Evolutionary conservation across 2,329 filamentous ascomycete genomes (phyloP), one percentile per base, ranked within the genome.

Genomic region (Pseudopyrenochaeta lycopersici): DNA sequence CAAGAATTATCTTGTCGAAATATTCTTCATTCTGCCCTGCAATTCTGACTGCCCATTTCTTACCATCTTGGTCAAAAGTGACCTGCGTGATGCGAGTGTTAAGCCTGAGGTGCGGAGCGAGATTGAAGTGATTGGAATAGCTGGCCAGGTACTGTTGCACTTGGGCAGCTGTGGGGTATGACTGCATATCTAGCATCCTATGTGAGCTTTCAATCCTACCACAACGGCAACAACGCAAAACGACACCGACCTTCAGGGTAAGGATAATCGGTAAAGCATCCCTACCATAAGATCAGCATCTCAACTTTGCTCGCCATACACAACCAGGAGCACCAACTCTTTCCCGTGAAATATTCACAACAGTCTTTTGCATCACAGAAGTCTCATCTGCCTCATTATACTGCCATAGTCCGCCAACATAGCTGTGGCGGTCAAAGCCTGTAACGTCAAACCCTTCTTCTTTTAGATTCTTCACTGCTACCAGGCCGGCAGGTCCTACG

Each of bases 361-460:
- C 46, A 1, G 64, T 68, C 9, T 42, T 64, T 10, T 54, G 36
- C 27, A 67, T 42, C 2, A 68, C 64, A 9, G 64, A 67, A 0
- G 62, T 64, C 40, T 60, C 57, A n/a, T 67, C 58, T 29, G 60
- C 42, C 15, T 54, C 48, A 0, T 63, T 64, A 29, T 60, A 66
- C 21, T 64, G 58, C 66, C 64, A 68, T 12, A 67, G 27, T 2
- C 66, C 64, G n/a, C 64, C 61, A 10, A 67, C 39, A 33, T 66
- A 63, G 20, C 48, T 39, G 27, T 63, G 63, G 17, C 55, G 56
- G 27, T 68, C 63, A 35, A 66, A 67, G 3, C 58, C 64, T 3
- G 55, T 65, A 4, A 44, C 64, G 4, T 59, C 50, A 18, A 66
- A 66, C 1, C 63, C 64, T 48, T 66, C 56, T 30, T 67, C 64